A percentile compares a stretch with the other conserved stretches of the same genome.
phyloP scores from a whole-genome alignment of 129 eudicot genomes.

The Flaveria brownii region DNA sequence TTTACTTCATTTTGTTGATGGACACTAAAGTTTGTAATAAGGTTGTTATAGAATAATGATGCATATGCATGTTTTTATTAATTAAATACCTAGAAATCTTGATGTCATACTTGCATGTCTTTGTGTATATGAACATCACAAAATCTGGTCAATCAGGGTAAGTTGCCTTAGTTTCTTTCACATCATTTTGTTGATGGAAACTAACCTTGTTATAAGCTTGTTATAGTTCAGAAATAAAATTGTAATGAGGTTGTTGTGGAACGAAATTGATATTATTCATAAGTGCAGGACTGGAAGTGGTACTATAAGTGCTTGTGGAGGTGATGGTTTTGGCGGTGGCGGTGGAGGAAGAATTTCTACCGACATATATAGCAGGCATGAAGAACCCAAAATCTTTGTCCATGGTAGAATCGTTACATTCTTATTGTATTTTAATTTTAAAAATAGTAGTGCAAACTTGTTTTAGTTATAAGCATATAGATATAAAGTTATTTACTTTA shows the following conservation, averaged over 20 bases:
- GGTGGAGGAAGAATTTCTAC: constrained; percentile 95
- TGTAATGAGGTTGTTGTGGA: constrained; percentile 1
- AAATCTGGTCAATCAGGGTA: constrained; percentile 8
- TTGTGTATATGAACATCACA: neutral
- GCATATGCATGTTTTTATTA: neutral
- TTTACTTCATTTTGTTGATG: constrained; percentile 12
- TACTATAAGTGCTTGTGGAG: constrained; percentile 79
- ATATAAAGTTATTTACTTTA: constrained; percentile 2
- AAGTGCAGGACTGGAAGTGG: constrained; percentile 89
- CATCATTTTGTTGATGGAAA: neutral
- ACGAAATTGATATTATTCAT: constrained; percentile 25
- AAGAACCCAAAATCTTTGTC: constrained; percentile 64
- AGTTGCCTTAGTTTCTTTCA: neutral
- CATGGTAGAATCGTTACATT: constrained; percentile 64
- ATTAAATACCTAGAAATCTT: neutral
- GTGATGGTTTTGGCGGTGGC: constrained; percentile 94
- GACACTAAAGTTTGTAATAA: neutral
- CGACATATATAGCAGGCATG: constrained; percentile 96
- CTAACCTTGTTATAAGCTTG: neutral
- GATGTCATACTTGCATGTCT: constrained; percentile 17
- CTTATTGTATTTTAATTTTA: neutral
- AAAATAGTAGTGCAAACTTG: constrained; percentile 1
- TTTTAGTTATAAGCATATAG: neutral
- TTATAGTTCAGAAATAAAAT: constrained; percentile 5
- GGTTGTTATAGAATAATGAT: neutral